Conservation (phyloP, 2,329 filamentous ascomycete species). For the Bipolaris zeicola region DNA sequence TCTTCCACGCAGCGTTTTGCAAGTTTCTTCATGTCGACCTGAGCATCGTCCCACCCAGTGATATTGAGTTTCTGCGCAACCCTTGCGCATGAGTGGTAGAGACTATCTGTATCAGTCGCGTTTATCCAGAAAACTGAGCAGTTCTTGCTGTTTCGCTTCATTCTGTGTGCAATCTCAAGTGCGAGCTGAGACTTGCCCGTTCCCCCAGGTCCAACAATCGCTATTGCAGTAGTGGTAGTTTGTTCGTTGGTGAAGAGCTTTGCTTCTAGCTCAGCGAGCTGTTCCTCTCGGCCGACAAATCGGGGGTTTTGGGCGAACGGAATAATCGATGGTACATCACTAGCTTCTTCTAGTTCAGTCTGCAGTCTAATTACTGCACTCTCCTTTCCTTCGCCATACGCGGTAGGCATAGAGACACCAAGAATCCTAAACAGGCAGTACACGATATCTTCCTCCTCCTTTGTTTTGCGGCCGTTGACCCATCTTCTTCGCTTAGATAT, state of each 20-base stretch:
- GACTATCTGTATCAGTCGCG: constrained; percentile 46
- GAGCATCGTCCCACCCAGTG: constrained; percentile 16
- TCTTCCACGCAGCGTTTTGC: constrained; percentile 13
- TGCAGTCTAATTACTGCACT: constrained; percentile 20
- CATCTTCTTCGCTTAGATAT: too few species aligned
- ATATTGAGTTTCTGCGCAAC: constrained; percentile 37
- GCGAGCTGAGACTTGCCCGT: constrained; percentile 31
- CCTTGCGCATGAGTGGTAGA: constrained; percentile 46
- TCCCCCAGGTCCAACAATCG: constrained; percentile 25
- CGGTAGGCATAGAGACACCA: constrained; percentile 19
- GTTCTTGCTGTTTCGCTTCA: constrained; percentile 40
- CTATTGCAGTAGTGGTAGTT: constrained; percentile 9
- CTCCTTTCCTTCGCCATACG: constrained; percentile 29
- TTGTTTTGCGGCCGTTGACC: too few species aligned
- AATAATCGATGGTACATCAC: constrained; percentile 27
- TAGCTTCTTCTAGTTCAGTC: constrained; percentile 15
- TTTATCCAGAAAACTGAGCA: constrained; percentile 55
- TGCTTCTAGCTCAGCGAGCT: constrained; percentile 35
- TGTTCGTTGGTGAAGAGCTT: constrained; percentile 26
- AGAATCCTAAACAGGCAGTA: constrained; percentile 35
- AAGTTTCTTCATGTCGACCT: constrained; percentile 10
- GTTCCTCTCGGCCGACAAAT: constrained; percentile 32
- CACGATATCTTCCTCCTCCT: constrained; percentile 29
- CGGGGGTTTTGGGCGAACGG: constrained; percentile 32
- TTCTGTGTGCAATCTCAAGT: constrained; percentile 50